Percentiles rank a stretch among this genome's conserved stretches.
phyloP scores from a whole-genome alignment of 495 filamentous ascomycete species.

The Cenococcum geophilum region DNA sequence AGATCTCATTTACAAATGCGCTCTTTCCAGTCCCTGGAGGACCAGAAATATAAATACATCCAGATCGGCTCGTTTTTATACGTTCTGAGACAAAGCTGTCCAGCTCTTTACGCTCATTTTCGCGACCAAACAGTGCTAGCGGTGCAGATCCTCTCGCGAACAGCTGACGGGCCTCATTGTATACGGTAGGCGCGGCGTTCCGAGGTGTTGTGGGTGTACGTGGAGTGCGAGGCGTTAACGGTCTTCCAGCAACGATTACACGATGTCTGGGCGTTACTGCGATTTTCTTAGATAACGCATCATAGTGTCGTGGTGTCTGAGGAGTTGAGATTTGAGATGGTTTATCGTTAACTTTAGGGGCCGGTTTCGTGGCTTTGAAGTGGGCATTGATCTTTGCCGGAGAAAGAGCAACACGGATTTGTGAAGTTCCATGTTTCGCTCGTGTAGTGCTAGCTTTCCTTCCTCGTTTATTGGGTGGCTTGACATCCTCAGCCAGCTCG shows the following conservation, averaged over 20 bases:
- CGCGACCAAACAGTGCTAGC: slow-evolving; percentile 72
- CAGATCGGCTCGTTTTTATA: slow-evolving; percentile 54
- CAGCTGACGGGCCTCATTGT: slow-evolving; percentile 77
- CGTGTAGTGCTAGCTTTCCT: slow-evolving; percentile 26
- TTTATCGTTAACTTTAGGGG: slow-evolving; percentile 25
- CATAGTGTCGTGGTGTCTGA: slow-evolving; percentile 60
- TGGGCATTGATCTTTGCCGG: slow-evolving; percentile 34
- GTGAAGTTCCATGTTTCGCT: slow-evolving; percentile 35
- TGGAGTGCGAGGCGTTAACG: slow-evolving; percentile 50
- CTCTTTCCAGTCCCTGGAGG: slow-evolving; percentile 97
- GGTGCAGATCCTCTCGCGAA: slow-evolving; percentile 76
- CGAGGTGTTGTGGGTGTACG: slow-evolving; percentile 59
- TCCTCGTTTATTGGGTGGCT: slow-evolving; percentile 16
- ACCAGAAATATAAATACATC: slow-evolving; percentile 93
- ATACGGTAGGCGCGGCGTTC: slow-evolving; percentile 58
- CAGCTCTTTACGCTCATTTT: slow-evolving; percentile 69
- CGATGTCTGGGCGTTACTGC: slow-evolving; percentile 66
- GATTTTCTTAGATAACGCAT: slow-evolving; percentile 55
- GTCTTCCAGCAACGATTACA: slow-evolving; percentile 51
- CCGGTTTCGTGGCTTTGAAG: slow-evolving; percentile 28
- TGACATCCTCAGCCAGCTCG: slow-evolving; percentile 33
- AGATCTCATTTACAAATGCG: slow-evolving; percentile 78
- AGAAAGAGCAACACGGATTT: slow-evolving; percentile 28
- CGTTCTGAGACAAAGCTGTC: slow-evolving; percentile 61
- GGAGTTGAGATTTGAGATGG: slow-evolving; percentile 41